A percentile compares a stretch with the other conserved stretches of the same genome.
phyloP scores from a whole-genome alignment of 1,284 basidiomycete species.

The Ustilago shanxiensis region DNA sequence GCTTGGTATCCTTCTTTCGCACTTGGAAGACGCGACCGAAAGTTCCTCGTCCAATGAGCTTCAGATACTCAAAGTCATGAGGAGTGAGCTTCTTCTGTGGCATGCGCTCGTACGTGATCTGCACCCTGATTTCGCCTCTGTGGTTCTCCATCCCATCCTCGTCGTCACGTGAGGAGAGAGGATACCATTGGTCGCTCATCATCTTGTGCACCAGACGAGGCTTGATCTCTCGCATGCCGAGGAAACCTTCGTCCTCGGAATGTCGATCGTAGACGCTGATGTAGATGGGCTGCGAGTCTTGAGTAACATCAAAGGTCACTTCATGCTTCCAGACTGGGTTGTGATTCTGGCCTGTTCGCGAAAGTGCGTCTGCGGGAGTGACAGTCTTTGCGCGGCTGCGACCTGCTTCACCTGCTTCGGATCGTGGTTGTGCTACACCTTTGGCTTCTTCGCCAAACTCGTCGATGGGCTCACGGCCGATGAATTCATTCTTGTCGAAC shows the following conservation, averaged over 20 bases:
- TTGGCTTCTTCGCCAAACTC: constrained; percentile 88
- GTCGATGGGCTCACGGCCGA: constrained; percentile 87
- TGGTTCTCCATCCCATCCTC: constrained; percentile 42
- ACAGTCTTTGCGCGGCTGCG: constrained; percentile 71
- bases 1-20: constrained; percentile 94
- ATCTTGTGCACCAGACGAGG: constrained; percentile 89
- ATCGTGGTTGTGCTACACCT: constrained; percentile 78
- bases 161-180: constrained; percentile 74
- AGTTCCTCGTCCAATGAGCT: constrained; percentile 97
- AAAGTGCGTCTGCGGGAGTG: constrained; percentile 47
- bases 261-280: constrained; percentile 94
- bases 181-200: constrained; percentile 98
- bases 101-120: constrained; percentile 84
- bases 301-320: constrained; percentile 92
- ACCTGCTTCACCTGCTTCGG: constrained; percentile 76
- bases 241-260: constrained; percentile 84
- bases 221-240: constrained; percentile 91
- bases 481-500: constrained; percentile 99
- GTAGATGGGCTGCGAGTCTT: constrained; percentile 84
- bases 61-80: constrained; percentile 95
- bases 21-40: constrained; percentile 99
- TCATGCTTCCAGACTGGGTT: constrained; percentile 99
- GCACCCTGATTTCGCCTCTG: constrained; percentile 89
- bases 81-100: constrained; percentile 68
- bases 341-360: constrained; percentile 72